These are phyloP conservation scores for Bocquillonia castaneifolia DNA, from an alignment of 441 rosid species.

Conservation along the genomic window DNA sequence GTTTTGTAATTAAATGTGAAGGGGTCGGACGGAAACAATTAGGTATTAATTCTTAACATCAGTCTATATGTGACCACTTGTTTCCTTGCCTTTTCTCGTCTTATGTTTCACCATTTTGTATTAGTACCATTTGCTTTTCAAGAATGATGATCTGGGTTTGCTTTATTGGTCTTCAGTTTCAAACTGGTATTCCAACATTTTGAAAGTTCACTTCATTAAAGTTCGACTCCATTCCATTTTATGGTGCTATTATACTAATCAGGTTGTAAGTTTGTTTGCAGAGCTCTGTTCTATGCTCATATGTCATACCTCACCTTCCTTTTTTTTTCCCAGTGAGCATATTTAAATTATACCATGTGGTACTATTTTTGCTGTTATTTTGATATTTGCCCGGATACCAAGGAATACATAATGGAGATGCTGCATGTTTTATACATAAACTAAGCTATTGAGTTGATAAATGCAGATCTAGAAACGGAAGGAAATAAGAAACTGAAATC, in stretches of 20 bases:
- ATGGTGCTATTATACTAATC: background rate
- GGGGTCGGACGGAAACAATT: background rate
- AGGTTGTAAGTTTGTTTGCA: background rate
- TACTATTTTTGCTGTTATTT: background rate
- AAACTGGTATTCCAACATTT: background rate
- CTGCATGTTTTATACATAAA: background rate
- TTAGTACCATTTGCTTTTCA: background rate
- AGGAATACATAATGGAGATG: no score
- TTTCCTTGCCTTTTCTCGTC: background rate
- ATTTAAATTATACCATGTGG: no score
- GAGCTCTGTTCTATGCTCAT: background rate
- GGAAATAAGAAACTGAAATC: background rate
- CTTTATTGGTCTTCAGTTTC: background rate
- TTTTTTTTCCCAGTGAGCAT: background rate
- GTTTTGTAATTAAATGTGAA: constrained; percentile 4
- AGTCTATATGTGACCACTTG: no score
- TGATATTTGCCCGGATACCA: no score
- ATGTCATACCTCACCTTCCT: background rate
- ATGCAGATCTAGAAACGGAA: background rate
- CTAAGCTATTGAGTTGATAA: background rate
- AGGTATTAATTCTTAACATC: background rate
- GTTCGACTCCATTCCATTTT: background rate
- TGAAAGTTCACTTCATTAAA: background rate
- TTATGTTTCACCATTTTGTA: background rate
- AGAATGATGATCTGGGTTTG: background rate